phyloP scores from a whole-genome alignment of 352 stramenopile genomes.

The Pseudoperonospora humuli region DNA sequence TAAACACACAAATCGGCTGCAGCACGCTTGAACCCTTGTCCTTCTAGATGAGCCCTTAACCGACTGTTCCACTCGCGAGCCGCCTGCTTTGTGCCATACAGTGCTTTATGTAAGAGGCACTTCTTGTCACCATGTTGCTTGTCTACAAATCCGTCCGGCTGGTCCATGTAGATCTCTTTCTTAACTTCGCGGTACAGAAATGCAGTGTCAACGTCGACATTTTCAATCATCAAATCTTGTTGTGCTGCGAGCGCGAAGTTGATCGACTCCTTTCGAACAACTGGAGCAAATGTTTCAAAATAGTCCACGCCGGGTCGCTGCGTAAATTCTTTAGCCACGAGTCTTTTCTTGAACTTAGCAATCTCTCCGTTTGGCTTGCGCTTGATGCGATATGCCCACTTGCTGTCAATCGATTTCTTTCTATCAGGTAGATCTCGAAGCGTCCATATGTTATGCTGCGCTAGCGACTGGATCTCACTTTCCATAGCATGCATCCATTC shows the following conservation, averaged over 20 bases:
- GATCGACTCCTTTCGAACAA: background rate
- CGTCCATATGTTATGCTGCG: background rate
- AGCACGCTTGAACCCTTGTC: background rate
- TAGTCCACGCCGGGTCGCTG: background rate
- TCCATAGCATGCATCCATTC: background rate
- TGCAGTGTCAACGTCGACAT: background rate
- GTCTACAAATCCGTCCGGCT: background rate
- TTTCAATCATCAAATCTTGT: background rate
- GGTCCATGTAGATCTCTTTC: background rate
- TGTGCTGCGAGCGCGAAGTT: background rate
- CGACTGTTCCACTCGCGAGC: background rate
- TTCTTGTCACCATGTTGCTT: background rate
- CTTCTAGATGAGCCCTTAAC: background rate
- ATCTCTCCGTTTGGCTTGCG: background rate
- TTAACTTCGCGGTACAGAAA: background rate
- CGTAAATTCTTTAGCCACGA: background rate
- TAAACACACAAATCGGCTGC: background rate
- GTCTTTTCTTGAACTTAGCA: background rate
- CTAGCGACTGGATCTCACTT: background rate
- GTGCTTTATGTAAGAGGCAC: background rate
- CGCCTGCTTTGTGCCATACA: background rate
- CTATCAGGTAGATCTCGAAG: background rate
- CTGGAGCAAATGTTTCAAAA: background rate
- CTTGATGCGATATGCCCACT: background rate
- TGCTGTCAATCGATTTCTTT: background rate